Evolutionary conservation across 169 alveolate genomes (phyloP), one percentile per base, ranked within the genome.

Genomic region (Plasmodium malariae): DNA sequence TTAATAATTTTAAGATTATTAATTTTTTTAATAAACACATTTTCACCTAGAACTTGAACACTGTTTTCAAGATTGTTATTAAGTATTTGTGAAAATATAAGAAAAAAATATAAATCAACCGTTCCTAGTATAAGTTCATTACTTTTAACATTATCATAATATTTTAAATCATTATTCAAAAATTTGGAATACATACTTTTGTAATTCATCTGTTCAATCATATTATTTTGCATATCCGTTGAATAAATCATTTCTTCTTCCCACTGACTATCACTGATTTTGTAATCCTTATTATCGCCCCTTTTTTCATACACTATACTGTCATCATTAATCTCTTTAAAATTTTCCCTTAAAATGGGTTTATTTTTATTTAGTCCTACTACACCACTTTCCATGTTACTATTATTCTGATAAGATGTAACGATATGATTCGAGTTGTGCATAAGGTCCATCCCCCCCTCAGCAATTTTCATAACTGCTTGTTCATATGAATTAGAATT

Each of bases 1-100:
- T 83, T 83, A 34, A 83, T 49, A 32, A 65, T 71, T 67, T 83
- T 83, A 49, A 83, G n/a, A 83, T 83, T 83, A 51, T 83, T 43
- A 51, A 83, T 83, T 59, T 59, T 65, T 67, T 65, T 83, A 37
- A 60, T 67, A 45, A 65, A 83, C 5, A 83, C 21, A 83, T 83
- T 83, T 83, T 83, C 85, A 3, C 91, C 91, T 70, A 83, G 51
- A 3, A 67, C 71, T 51, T 55, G 70, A 19, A 83, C 91, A 2
- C 67, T 48, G 54, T 60, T 83, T 28, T 83, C 91, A 26, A 83
- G 45, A 59, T 83, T 83, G 30, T 83, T 83, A 67, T 83, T 83
- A 12, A 83, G 49, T 19, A 83, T 83, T 83, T 83, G 91, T 21
- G 91, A 65, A 48, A 83, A 83, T 4, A 83, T 19, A 19, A 83